Evolutionary conservation across 805 yeast genomes (phyloP).

Genomic region (Myxozyma neotropica): DNA sequence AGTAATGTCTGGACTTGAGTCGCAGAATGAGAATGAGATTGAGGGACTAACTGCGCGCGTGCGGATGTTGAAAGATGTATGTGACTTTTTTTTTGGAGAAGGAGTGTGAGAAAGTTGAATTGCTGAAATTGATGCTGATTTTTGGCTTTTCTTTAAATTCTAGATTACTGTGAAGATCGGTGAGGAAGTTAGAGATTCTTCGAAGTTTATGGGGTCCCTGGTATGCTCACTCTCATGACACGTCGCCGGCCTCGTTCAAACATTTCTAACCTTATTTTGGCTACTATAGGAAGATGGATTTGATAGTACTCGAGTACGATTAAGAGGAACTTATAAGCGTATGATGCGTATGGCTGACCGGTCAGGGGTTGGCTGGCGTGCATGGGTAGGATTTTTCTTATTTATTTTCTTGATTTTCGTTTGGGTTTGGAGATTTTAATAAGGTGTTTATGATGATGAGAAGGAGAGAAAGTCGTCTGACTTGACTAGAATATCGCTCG

Average conservation of each 20-base stretch:
- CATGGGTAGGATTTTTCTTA: slow-evolving; percentile 56
- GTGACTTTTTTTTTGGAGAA: slow-evolving; percentile 10
- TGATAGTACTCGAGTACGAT: slow-evolving; percentile 50
- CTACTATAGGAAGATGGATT: slow-evolving; percentile 47
- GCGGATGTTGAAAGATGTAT: slow-evolving; percentile 53
- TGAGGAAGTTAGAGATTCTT: slow-evolving; percentile 61
- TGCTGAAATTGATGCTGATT: too few relatives aligned
- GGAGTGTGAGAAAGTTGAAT: too few relatives aligned
- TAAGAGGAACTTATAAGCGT: slow-evolving; percentile 56
- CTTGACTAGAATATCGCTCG: neutral
- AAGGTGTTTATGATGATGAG: too few relatives aligned
- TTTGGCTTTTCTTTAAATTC: neutral
- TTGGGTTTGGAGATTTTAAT: slow-evolving; percentile 49
- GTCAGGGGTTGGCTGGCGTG: slow-evolving; percentile 64
- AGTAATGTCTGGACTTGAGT: slow-evolving; percentile 60
- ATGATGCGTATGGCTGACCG: slow-evolving; percentile 67
- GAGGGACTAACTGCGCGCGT: slow-evolving; percentile 58
- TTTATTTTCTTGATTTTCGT: slow-evolving; percentile 55
- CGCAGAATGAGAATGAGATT: slow-evolving; percentile 65
- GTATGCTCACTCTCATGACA: slow-evolving; percentile 31
- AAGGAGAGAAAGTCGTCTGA: neutral
- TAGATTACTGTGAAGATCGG: slow-evolving; percentile 60
- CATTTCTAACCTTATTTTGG: neutral
- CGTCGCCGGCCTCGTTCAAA: too few relatives aligned
- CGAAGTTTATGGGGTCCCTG: slow-evolving; percentile 49